Conservation (phyloP, 2,329 filamentous ascomycete species). For the Pestalotiopsis sp. region DNA sequence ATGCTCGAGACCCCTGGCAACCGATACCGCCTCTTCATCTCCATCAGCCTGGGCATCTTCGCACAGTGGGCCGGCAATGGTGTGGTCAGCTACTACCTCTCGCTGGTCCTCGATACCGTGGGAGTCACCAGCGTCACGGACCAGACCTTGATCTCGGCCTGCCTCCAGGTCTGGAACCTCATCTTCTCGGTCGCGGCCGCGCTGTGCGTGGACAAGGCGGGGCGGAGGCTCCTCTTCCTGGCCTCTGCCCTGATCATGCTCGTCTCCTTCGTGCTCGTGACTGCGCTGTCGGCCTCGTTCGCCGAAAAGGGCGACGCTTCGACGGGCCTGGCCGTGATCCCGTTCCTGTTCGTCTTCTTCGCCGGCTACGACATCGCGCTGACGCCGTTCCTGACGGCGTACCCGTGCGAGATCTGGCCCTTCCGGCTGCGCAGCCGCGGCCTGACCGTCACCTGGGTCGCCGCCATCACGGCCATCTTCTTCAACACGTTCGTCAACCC, state of each 20-base stretch:
- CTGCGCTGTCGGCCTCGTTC: slow-evolving; percentile 38
- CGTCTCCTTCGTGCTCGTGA: slow-evolving; percentile 41
- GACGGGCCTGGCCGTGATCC: slow-evolving; percentile 38
- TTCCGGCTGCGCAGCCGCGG: slow-evolving; percentile 51
- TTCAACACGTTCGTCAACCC: slow-evolving; percentile 42
- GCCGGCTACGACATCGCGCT: slow-evolving; percentile 37
- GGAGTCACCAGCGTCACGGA: slow-evolving; percentile 11
- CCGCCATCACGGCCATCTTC: slow-evolving; percentile 10
- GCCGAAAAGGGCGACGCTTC: slow-evolving; percentile 28
- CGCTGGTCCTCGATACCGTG: neutral
- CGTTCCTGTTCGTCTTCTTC: slow-evolving; percentile 42
- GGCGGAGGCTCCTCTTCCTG: slow-evolving; percentile 44
- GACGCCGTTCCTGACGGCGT: slow-evolving; percentile 32
- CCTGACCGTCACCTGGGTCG: slow-evolving; percentile 29
- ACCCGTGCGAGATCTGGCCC: slow-evolving; percentile 49
- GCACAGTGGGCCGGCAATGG: slow-evolving; percentile 10
- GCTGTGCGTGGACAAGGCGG: slow-evolving; percentile 12
- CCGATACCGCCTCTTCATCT: neutral
- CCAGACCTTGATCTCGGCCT: slow-evolving; percentile 16
- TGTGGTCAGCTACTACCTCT: slow-evolving; percentile 3
- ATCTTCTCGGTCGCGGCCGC: slow-evolving; percentile 12
- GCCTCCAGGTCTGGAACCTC: slow-evolving; percentile 17
- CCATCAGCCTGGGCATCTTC: neutral
- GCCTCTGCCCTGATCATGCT: slow-evolving; percentile 44
- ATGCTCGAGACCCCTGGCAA: slow-evolving; percentile 4